Base-by-base conservation (phyloP, 192 early-diverging fungal genomes). In the Diversispora eburnea region DNA sequence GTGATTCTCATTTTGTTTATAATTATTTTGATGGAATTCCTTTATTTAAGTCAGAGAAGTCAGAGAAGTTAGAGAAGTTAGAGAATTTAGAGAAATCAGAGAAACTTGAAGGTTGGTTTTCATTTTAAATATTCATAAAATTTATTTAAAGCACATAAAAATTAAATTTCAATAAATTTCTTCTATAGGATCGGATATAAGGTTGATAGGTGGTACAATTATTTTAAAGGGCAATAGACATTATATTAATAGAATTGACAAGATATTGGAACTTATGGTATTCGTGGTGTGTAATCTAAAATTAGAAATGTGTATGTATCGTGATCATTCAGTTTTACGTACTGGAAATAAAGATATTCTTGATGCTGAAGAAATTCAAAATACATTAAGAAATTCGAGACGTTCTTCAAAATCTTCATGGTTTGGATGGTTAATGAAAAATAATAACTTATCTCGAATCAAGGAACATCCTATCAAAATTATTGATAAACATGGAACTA, bases 251-350 rank as follows among this genome's bases (percentile, higher is more conserved):
- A 8, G n/a, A 17, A 81, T 92, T 42, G 95, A 94, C 77, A 83
- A 85, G 70, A 88, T 96, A 15, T 80, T 92, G n/a, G 85, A 89
- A 48, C 70, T 95, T 12, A 78, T 92, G 19, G 84, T 91, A 10
- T 91, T 90, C 70, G 84, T 92, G 9, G 82, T 91, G 0, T 93
- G 93, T 81, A 93, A 88, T 70, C 81, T 95, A 25, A 79, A 88
- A 62, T 78, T 96, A 46, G 95, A 97, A 75, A 84, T 85, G 6
- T 84, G 81, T 48, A 71, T 97, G 41, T 82, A 94, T 59, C 77
- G 83, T 15, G 91, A 96, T 78, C 84, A 94, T 77, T 88, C 83
- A 75, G 87, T 87, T 46, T 45, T 81, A 39, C 78, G 77, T 42
- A 67, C 33, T 42, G 79, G 73, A 10, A 13, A 10, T 46, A 65